A percentile compares a stretch with the other conserved stretches of the same genome.
phyloP scores from a whole-genome alignment of 495 filamentous ascomycete species.

The Oleoguttula mirabilis region DNA sequence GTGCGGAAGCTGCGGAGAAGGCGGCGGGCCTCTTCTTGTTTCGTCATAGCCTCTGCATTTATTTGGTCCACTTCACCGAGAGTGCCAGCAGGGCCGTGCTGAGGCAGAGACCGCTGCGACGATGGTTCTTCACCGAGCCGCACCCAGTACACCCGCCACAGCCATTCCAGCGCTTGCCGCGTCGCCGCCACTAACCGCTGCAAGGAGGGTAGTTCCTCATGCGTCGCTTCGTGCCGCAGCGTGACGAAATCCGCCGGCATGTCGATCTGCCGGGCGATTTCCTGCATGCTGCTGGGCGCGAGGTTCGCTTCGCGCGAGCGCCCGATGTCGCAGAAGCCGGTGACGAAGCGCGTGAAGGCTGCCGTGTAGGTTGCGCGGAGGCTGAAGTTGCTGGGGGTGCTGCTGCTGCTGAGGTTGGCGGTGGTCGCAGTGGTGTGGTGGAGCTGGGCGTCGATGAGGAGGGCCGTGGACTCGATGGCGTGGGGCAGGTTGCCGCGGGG shows the following conservation, averaged over 20 bases:
- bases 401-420: not conserved
- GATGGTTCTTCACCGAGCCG: constrained; percentile 26
- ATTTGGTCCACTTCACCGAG: not conserved
- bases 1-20: no score
- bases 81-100: not conserved
- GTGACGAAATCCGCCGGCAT: constrained; percentile 81
- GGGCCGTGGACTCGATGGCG: constrained; percentile 67
- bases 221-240: constrained; percentile 77
- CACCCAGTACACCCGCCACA: constrained; percentile 80
- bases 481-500: constrained; percentile 65
- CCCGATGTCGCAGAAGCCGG: constrained; percentile 60
- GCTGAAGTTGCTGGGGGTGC: constrained; percentile 35
- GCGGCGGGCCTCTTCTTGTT: no score
- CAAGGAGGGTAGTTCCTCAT: constrained; percentile 71
- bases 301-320: constrained; percentile 54
- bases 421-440: constrained; percentile 45
- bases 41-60: no score
- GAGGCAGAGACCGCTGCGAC: not conserved
- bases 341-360: constrained; percentile 71
- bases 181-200: constrained; percentile 53
- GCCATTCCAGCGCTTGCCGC: constrained; percentile 61
- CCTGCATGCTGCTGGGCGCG: constrained; percentile 65
- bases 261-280: constrained; percentile 59
- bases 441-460: constrained; percentile 61
- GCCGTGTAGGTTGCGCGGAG: constrained; percentile 46